These are phyloP conservation scores for Hippophae rhamnoides DNA, from an alignment of 306 rosid species.

Conservation along the genomic window DNA sequence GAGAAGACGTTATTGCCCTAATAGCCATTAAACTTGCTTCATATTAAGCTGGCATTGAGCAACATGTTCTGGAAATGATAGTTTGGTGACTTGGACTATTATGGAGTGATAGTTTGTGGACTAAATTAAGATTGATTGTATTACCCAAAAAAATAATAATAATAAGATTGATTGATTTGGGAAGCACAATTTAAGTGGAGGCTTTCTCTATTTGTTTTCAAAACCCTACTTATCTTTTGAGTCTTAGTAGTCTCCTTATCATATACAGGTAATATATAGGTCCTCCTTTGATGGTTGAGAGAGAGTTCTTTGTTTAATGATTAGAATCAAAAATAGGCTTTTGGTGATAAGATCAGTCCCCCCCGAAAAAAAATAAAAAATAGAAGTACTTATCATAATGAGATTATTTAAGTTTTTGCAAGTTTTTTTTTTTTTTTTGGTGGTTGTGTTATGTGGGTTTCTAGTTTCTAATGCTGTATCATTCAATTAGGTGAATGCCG, in stretches of 20 bases:
- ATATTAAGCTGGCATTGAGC: constrained; percentile 11
- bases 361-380: not conserved
- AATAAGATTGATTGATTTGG: not conserved
- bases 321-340: not conserved
- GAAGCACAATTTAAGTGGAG: constrained; percentile 18
- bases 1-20: not conserved
- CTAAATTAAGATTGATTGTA: not conserved
- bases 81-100: constrained; percentile 8
- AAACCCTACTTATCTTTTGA: constrained; percentile 6
- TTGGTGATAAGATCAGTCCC: constrained; percentile 5
- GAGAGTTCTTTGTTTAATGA: constrained; percentile 12
- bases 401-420: too few species aligned
- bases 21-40: constrained; percentile 10
- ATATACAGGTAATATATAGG: constrained; percentile 15
- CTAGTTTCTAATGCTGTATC: too few species aligned
- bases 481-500: too few species aligned
- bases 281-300: constrained; percentile 17
- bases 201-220: constrained; percentile 12
- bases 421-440: too few species aligned
- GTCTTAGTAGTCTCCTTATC: constrained; percentile 8
- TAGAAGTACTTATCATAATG: too few species aligned
- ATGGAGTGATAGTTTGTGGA: not conserved
- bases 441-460: too few species aligned
- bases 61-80: constrained; percentile 6
- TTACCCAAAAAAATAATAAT: too few species aligned